Evolutionary conservation across 768 basidiomycete genomes (phyloP), one percentile per base, ranked within the genome.

Genomic region (Scleroderma citrinum): DNA sequence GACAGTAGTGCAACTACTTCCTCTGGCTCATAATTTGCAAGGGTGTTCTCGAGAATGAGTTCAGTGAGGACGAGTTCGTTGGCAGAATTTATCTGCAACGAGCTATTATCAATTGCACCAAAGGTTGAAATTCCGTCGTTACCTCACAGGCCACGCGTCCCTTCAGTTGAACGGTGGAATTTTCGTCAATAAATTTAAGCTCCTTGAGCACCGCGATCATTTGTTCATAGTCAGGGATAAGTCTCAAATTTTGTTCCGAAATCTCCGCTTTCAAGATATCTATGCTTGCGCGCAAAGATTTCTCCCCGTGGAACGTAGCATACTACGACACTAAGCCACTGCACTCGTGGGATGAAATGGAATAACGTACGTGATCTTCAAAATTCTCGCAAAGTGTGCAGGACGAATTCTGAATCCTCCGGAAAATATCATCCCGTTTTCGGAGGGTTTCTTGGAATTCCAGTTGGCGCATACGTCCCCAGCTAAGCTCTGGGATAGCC

Each of bases 81-180:
- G n/a, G 87, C 91, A 7, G 95, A 97, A 64, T 99, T 99, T 64
- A 99, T 98, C 94, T 97, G 59, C 49, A 38, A 54, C 34, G 37
- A 48, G 49, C 5, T 4, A 31, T 56, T 32, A 23, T 17, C 23
- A 24, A 20, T 35, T 21, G 19, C 13, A 12, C 12, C 31, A 40
- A 42, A 8, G 14, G 46, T n/a, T n/a, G 39, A 24, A 40, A 21
- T 21, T 10, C 4, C 19, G 30, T 21, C 32, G 21, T 70, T 51
- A 93, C 94, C 76, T 99, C 96, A 72, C 96, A 99, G 29, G 96
- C 96, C 14, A 99, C 96, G 43, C 96, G 82, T 16, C 96, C 96
- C 65, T 99, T 99, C 44, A 99, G 76, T 26, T 91, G 77, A 3
- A 99, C 93, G 0, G 95, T 99, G 29, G 91, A 87, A 58, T 97